A percentile compares a stretch with the other conserved stretches of the same genome.
These are phyloP conservation scores for Aureobasidium sp. DNA, from an alignment of 2,329 filamentous ascomycete genomes.

Conservation along the genomic window DNA sequence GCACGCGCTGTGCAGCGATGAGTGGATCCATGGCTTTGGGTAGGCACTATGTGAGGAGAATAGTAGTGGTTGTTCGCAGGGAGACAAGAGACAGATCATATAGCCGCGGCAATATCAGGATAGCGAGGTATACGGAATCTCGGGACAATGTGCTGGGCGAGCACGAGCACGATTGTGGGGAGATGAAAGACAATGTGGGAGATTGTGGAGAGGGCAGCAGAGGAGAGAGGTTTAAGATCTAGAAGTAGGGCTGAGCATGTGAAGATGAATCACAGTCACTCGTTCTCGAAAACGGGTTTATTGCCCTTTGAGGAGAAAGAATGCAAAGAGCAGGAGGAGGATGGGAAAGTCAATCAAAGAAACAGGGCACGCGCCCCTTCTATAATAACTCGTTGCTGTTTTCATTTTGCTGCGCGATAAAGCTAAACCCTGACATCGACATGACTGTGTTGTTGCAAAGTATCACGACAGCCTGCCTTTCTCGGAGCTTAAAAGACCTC, in stretches of 20 bases:
- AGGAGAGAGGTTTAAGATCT: neutral
- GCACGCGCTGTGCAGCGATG: slow-evolving; percentile 19
- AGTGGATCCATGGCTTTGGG: neutral
- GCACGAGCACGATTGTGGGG: neutral
- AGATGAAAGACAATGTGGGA: neutral
- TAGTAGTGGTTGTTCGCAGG: neutral
- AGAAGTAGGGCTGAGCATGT: neutral
- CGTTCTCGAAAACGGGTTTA: neutral
- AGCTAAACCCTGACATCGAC: neutral
- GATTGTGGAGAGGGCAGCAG: neutral
- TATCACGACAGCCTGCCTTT: neutral
- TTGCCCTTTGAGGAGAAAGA: neutral
- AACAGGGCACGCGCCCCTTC: neutral
- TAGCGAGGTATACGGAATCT: neutral
- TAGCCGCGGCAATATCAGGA: neutral
- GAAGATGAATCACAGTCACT: neutral
- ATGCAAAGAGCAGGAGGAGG: neutral
- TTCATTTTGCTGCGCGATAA: neutral
- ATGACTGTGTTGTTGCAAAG: neutral
- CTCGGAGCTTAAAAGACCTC: neutral
- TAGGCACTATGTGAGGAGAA: neutral
- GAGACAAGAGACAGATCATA: neutral
- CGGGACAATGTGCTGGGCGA: neutral
- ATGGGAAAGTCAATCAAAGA: neutral
- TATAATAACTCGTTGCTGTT: neutral